phyloP scores from a whole-genome alignment of 2,329 filamentous ascomycete genomes.

The Ceratocystiopsis brevicomis region DNA sequence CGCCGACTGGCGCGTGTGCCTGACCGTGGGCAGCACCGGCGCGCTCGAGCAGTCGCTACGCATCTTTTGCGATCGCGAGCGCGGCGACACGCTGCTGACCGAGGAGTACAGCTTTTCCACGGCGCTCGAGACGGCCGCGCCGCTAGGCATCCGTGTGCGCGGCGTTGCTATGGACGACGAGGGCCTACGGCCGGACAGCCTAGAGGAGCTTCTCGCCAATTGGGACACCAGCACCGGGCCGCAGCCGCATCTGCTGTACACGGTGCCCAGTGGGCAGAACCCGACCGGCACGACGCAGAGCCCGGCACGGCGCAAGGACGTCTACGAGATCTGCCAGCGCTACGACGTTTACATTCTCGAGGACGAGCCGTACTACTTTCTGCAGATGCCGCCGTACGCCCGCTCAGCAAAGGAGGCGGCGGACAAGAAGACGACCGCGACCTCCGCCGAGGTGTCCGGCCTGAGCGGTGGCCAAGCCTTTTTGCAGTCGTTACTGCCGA shows the following conservation, averaged over 20 bases:
- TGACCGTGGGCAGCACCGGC: constrained; percentile 74
- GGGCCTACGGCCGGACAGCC: constrained; percentile 29
- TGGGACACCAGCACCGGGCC: constrained; percentile 31
- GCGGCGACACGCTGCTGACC: constrained; percentile 61
- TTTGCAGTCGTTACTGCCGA: constrained; percentile 51
- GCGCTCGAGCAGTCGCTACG: constrained; percentile 69
- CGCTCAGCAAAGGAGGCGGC: constrained; percentile 25
- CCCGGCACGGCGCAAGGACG: constrained; percentile 42
- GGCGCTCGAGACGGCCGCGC: constrained; percentile 37
- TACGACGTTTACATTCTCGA: constrained; percentile 78
- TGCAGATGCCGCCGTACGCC: constrained; percentile 67
- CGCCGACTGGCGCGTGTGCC: constrained; percentile 68
- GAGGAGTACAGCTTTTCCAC: constrained; percentile 87
- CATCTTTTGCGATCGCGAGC: constrained; percentile 52
- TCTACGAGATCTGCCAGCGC: constrained; percentile 64
- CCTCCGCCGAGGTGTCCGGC: constrained; percentile 14
- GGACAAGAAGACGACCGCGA: constrained; percentile 36
- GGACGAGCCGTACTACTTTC: constrained; percentile 88
- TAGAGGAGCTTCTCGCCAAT: constrained; percentile 30
- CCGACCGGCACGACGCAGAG: constrained; percentile 75
- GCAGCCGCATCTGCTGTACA: constrained; percentile 39
- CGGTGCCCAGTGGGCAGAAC: constrained; percentile 64
- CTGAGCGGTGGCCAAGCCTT: constrained; percentile 37
- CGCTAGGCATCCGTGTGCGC: constrained; percentile 31
- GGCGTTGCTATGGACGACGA: constrained; percentile 34